These are phyloP conservation scores for Leishmania tarentolae DNA, from an alignment of 208 protist genomes.

Conservation along the genomic window DNA sequence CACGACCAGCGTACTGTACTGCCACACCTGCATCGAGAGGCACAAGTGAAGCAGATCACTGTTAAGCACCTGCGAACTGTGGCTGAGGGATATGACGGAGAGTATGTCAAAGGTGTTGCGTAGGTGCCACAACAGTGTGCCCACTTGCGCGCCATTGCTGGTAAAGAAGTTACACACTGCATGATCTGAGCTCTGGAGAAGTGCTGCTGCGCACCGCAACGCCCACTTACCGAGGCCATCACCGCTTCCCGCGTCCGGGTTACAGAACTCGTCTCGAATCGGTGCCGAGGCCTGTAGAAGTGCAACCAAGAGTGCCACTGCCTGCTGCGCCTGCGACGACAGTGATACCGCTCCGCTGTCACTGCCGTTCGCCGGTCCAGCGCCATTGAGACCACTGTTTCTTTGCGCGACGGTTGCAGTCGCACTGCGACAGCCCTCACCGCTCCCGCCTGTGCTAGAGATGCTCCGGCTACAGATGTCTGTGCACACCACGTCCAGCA, in stretches of 20 bases:
- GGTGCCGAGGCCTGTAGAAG: conserved; percentile 65
- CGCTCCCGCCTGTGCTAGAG: background rate
- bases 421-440: background rate
- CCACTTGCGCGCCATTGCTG: conserved; percentile 29
- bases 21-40: conserved; percentile 70
- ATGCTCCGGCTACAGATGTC: conserved; percentile 40
- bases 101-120: conserved; percentile 66
- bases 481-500: conserved; percentile 61
- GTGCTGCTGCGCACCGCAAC: conserved; percentile 48
- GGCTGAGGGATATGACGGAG: conserved; percentile 55
- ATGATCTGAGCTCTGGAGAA: conserved; percentile 60
- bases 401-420: background rate
- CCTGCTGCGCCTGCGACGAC: conserved; percentile 23
- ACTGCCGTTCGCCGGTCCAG: background rate
- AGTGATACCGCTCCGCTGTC: background rate
- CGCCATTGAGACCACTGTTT: background rate
- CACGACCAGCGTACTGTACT: conserved; percentile 53
- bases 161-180: conserved; percentile 46
- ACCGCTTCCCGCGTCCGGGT: conserved; percentile 14
- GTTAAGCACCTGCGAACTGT: conserved; percentile 62
- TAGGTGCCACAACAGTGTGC: conserved; percentile 47
- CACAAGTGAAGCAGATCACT: conserved; percentile 54
- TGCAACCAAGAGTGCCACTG: conserved; percentile 58
- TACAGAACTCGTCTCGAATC: conserved; percentile 74
- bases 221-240: conserved; percentile 40